Evolutionary conservation across 192 early-diverging fungal genomes (phyloP).

Genomic region (Backusella morwellensis): DNA sequence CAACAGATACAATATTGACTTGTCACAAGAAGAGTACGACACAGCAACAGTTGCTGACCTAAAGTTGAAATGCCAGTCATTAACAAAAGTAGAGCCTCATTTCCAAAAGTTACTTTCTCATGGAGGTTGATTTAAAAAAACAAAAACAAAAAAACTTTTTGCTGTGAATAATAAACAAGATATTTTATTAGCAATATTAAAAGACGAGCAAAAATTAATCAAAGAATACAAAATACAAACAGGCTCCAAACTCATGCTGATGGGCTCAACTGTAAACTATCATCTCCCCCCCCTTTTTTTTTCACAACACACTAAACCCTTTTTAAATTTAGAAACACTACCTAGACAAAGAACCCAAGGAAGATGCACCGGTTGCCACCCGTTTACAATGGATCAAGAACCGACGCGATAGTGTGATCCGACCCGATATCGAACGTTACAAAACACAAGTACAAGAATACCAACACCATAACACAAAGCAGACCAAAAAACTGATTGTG

Average conservation of each 20-base stretch:
- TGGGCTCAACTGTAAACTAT: not conserved
- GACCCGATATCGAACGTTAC: not conserved
- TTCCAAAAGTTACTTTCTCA: not conserved
- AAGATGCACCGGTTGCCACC: slow-evolving; percentile 4
- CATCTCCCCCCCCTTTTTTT: not conserved
- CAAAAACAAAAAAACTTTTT: not conserved
- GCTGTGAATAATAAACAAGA: not conserved
- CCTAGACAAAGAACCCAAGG: not conserved
- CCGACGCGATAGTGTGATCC: not conserved
- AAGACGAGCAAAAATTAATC: slow-evolving; percentile 2
- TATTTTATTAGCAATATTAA: slow-evolving; percentile 7
- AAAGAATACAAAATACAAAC: slow-evolving; percentile 10
- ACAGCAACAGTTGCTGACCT: not conserved
- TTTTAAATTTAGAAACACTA: not conserved
- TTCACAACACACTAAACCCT: too few species aligned
- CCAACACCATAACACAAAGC: not conserved
- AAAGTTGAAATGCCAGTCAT: slow-evolving; percentile 9
- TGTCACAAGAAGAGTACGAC: not conserved
- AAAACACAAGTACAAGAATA: not conserved
- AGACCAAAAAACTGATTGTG: not conserved
- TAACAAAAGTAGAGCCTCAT: not conserved
- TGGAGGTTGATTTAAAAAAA: not conserved
- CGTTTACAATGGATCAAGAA: slow-evolving; percentile 10
- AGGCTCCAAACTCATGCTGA: slow-evolving; percentile 6
- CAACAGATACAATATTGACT: not conserved